Evolutionary conservation across 2,329 filamentous ascomycete genomes (phyloP).

Genomic region (Plenodomus tracheiphilus): DNA sequence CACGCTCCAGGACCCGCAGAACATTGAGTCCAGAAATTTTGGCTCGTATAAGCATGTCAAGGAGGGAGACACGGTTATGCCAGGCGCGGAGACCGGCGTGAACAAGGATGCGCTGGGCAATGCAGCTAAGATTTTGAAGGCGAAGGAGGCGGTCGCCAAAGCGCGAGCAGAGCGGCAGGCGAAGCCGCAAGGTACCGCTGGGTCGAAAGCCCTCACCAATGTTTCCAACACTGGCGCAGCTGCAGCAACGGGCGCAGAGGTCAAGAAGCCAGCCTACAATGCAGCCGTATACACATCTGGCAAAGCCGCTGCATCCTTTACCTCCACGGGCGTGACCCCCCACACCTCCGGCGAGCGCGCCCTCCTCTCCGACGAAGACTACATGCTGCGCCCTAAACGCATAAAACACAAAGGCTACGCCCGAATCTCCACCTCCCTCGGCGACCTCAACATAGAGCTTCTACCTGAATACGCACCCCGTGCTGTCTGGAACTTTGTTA

Average conservation of each 20-base stretch:
- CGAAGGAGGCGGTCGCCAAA: constrained; percentile 91
- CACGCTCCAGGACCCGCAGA: constrained; percentile 93
- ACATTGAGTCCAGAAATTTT: constrained; percentile 78
- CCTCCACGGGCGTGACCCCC: constrained; percentile 89
- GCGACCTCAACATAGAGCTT: constrained; percentile 84
- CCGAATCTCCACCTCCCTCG: constrained; percentile 82
- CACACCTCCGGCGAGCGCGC: constrained; percentile 88
- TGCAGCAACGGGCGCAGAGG: constrained; percentile 38
- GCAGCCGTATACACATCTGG: constrained; percentile 90
- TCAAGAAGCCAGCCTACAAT: constrained; percentile 63
- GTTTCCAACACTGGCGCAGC: constrained; percentile 24
- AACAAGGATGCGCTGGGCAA: constrained; percentile 81
- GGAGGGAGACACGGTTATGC: constrained; percentile 77
- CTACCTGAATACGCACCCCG: constrained; percentile 89
- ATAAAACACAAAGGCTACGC: constrained; percentile 92
- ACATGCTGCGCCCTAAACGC: constrained; percentile 87
- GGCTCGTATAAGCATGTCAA: constrained; percentile 87
- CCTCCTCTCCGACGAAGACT: constrained; percentile 89
- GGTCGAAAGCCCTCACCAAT: constrained; percentile 23
- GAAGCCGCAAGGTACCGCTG: constrained; percentile 34
- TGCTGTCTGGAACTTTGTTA: constrained; percentile 96
- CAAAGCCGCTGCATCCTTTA: constrained; percentile 89
- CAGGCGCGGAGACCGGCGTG: constrained; percentile 69
- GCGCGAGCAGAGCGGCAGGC: constrained; percentile 72
- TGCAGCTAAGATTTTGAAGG: constrained; percentile 79